Percentiles rank a stretch among this genome's conserved stretches.
These are phyloP conservation scores for Ogataea saltuana DNA, from an alignment of 805 yeast genomes.

Conservation along the genomic window DNA sequence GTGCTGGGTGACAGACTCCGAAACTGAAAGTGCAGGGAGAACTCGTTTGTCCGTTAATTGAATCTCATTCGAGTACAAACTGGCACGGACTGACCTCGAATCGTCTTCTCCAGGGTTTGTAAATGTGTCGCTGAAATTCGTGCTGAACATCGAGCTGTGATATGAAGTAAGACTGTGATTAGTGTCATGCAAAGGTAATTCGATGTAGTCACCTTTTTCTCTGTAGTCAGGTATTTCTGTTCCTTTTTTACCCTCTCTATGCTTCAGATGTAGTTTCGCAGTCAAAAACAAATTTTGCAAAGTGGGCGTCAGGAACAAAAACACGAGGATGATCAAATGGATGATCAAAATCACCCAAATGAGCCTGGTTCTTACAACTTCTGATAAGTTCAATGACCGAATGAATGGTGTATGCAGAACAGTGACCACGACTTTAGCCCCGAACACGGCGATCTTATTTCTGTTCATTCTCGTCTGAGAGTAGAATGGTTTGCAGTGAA, in stretches of 20 bases:
- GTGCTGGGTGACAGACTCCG: conserved; percentile 18
- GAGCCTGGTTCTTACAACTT: conserved; percentile 41
- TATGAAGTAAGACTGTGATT: conserved; percentile 6
- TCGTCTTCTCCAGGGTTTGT: neutral
- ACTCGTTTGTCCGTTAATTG: conserved; percentile 30
- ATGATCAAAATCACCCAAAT: conserved; percentile 45
- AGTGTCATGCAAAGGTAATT: conserved; percentile 21
- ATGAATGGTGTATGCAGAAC: conserved; percentile 47
- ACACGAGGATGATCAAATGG: conserved; percentile 34
- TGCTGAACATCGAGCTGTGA: conserved; percentile 1
- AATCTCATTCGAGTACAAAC: conserved; percentile 22
- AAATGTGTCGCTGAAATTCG: conserved; percentile 1
- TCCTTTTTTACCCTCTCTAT: conserved; percentile 23
- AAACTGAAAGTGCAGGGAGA: conserved; percentile 23
- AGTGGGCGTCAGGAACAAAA: conserved; percentile 31
- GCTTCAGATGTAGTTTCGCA: conserved; percentile 16
- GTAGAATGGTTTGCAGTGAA: conserved; percentile 35
- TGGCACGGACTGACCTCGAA: conserved; percentile 6
- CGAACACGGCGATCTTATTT: conserved; percentile 37
- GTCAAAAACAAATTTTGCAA: conserved; percentile 32
- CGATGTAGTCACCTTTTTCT: conserved; percentile 24
- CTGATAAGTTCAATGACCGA: conserved; percentile 37
- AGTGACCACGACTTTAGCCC: conserved; percentile 42
- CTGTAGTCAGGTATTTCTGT: conserved; percentile 27
- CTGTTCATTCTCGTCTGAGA: conserved; percentile 35